Percentiles rank a stretch among this genome's conserved stretches.
Conservation (phyloP, 2,329 filamentous ascomycete species). For the Hymenoscyphus linearis region DNA sequence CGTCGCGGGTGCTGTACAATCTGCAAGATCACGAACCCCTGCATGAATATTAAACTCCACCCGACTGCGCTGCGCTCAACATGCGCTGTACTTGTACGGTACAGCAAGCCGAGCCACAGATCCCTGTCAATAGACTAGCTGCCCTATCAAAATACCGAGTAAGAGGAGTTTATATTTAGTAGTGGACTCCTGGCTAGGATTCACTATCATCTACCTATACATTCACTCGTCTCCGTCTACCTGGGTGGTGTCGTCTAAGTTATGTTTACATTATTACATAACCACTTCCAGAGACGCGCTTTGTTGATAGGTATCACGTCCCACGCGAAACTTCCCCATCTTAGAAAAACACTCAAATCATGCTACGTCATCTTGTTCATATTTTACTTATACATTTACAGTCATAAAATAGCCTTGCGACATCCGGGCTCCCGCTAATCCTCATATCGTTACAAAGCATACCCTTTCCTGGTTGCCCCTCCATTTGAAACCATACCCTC, state of each 20-base stretch:
- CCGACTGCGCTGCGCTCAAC: not conserved
- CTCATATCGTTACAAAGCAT: constrained; percentile 18
- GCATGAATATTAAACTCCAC: constrained; percentile 4
- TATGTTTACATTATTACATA: not conserved
- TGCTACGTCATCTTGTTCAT: constrained; percentile 1
- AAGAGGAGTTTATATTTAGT: no score
- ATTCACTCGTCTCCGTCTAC: no score
- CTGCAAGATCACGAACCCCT: constrained; percentile 6
- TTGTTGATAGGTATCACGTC: not conserved
- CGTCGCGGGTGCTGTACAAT: constrained; percentile 2
- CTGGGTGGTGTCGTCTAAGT: no score
- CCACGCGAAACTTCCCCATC: not conserved
- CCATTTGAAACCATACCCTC: constrained; percentile 20
- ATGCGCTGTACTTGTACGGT: not conserved
- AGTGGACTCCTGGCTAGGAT: no score
- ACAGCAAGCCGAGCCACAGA: not conserved
- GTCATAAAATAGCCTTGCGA: not conserved
- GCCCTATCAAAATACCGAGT: not conserved
- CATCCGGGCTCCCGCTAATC: not conserved
- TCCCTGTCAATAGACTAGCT: not conserved
- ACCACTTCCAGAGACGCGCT: not conserved
- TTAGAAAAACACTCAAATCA: not conserved
- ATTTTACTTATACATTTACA: not conserved
- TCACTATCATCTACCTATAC: no score
- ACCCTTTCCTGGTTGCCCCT: constrained; percentile 2